Evolutionary conservation across 2,329 filamentous ascomycete genomes (phyloP).

Genomic region (Xylaria sp.): DNA sequence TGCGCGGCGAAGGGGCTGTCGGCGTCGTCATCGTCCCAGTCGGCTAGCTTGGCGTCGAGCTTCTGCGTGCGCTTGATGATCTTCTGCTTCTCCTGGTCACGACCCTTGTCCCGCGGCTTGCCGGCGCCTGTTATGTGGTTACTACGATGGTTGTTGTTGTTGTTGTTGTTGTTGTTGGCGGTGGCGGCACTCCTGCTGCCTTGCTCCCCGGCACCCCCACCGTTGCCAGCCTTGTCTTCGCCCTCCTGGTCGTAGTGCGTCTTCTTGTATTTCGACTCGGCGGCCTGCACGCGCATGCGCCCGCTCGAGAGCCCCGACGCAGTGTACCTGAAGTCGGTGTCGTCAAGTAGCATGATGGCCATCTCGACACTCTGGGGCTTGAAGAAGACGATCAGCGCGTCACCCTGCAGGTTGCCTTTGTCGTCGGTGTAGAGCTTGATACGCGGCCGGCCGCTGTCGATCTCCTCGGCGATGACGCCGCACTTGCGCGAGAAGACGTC

Average conservation of each 20-base stretch:
- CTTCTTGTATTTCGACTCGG: constrained; percentile 92
- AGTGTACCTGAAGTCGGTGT: constrained; percentile 79
- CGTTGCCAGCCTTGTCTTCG: constrained; percentile 38
- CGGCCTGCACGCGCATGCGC: constrained; percentile 82
- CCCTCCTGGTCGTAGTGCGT: constrained; percentile 69
- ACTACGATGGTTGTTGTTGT: constrained; percentile 8
- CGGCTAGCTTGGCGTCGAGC: constrained; percentile 87
- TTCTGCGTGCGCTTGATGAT: constrained; percentile 92
- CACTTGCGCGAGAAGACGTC: constrained; percentile 84
- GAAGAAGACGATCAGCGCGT: constrained; percentile 93
- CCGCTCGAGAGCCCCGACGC: constrained; percentile 63
- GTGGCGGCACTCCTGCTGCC: constrained; percentile 28
- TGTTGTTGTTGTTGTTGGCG: constrained; percentile 7
- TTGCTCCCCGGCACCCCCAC: constrained; percentile 36
- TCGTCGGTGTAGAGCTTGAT: constrained; percentile 93
- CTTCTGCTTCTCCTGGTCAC: constrained; percentile 82
- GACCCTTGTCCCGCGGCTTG: constrained; percentile 57
- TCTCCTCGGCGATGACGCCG: constrained; percentile 92
- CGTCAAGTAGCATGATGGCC: constrained; percentile 83
- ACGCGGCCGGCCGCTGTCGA: constrained; percentile 85
- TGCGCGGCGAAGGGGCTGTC: constrained; percentile 57
- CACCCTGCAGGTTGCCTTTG: constrained; percentile 87
- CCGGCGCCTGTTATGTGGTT: constrained; percentile 56
- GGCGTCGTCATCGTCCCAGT: constrained; percentile 90
- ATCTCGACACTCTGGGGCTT: constrained; percentile 91